Conservation (phyloP, 345 rosid species). For the Cardamine chenopodiifolia region DNA sequence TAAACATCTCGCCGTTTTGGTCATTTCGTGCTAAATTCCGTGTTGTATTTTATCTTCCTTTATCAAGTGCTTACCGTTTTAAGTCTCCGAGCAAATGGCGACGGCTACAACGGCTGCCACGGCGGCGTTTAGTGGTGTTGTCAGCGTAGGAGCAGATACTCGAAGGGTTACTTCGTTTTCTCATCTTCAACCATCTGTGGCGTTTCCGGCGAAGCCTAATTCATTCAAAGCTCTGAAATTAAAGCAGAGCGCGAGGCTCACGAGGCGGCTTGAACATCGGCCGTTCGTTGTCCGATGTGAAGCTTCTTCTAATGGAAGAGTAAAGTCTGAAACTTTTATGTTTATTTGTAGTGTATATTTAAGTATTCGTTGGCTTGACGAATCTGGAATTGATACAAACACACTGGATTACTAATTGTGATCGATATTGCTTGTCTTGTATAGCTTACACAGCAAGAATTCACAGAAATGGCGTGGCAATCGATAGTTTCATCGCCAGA, state of each 20-base stretch:
- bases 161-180: conserved; percentile 37
- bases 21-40: neutral
- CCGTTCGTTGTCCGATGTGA: conserved; percentile 62
- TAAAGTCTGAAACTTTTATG: conserved; percentile 36
- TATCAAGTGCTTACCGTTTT: conserved; percentile 8
- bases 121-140: conserved; percentile 47
- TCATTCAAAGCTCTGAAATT: conserved; percentile 45
- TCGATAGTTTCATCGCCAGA: conserved; percentile 92
- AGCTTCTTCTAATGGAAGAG: conserved; percentile 66
- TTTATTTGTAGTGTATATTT: neutral
- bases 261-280: conserved; percentile 43
- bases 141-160: conserved; percentile 14
- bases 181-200: conserved; percentile 47
- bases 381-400: neutral
- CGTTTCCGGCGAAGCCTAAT: conserved; percentile 46
- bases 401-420: conserved; percentile 5
- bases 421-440: conserved; percentile 21
- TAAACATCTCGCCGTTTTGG: conserved; percentile 39
- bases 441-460: conserved; percentile 93
- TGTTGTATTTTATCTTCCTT: neutral
- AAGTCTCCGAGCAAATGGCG: conserved; percentile 27
- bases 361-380: neutral
- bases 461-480: conserved; percentile 99
- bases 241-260: conserved; percentile 42
- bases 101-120: conserved; percentile 47